A percentile compares a stretch with the other conserved stretches of the same genome.
phyloP scores from a whole-genome alignment of 2,329 filamentous ascomycete species.

The Verticillium klebahnii region DNA sequence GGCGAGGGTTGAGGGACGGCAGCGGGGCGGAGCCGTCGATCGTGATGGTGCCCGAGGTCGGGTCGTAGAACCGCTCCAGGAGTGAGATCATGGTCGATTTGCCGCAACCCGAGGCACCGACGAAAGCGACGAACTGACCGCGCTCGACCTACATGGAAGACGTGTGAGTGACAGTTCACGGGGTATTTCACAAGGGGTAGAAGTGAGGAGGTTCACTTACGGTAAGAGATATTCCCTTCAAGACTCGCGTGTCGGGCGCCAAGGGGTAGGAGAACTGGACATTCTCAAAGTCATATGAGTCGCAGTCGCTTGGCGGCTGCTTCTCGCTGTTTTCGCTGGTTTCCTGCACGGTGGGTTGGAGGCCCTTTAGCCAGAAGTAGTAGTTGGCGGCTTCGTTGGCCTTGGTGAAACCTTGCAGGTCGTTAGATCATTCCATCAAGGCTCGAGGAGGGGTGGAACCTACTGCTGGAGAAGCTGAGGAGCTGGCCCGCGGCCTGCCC shows the following conservation, averaged over 20 bases:
- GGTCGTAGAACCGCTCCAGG: constrained; percentile 32
- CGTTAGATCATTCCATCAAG: too few species aligned
- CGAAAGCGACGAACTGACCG: constrained; percentile 48
- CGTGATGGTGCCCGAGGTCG: background rate
- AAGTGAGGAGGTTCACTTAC: background rate
- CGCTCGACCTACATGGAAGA: constrained; percentile 25
- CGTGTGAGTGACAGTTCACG: background rate
- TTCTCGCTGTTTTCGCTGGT: background rate
- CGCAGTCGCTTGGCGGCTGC: background rate
- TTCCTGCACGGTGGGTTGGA: constrained; percentile 10
- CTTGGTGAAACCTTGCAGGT: constrained; percentile 21
- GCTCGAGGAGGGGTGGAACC: background rate
- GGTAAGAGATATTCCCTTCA: background rate
- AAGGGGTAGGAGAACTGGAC: background rate
- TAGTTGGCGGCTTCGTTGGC: constrained; percentile 31
- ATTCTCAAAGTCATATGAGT: background rate
- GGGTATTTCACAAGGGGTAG: background rate
- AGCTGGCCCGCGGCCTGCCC: background rate
- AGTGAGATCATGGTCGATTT: constrained; percentile 56
- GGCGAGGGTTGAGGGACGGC: constrained; percentile 16
- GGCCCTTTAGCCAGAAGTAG: constrained; percentile 25
- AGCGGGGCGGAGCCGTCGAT: constrained; percentile 18
- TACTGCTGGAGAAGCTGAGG: constrained; percentile 6
- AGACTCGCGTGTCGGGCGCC: background rate
- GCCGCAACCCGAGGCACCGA: constrained; percentile 54